Percentiles rank a stretch among this genome's conserved stretches.
phyloP scores from a whole-genome alignment of 495 filamentous ascomycete genomes.

The Aspergillus sclerotioniger region DNA sequence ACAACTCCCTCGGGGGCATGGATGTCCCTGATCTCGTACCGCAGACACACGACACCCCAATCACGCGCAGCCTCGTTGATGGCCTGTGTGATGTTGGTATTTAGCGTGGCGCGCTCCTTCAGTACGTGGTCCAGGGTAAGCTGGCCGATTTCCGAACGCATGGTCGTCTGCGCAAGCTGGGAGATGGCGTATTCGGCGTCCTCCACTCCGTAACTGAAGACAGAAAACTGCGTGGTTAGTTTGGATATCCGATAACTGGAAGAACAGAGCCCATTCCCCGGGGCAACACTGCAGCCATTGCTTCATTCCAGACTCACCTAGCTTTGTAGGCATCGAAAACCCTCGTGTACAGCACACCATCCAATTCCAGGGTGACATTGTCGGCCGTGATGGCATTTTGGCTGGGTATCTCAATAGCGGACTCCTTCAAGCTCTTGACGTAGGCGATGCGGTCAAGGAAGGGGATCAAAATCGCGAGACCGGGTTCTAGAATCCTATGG shows the following conservation, averaged over 20 bases:
- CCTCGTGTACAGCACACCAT: conserved; percentile 91
- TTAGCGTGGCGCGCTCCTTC: conserved; percentile 91
- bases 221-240: conserved; percentile 11
- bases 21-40: conserved; percentile 98
- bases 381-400: conserved; percentile 98
- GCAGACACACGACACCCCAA: conserved; percentile 93
- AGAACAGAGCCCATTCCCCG: conserved; percentile 16
- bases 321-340: conserved; percentile 98
- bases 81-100: conserved; percentile 94
- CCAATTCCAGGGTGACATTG: conserved; percentile 94
- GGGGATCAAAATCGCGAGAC: conserved; percentile 83
- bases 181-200: conserved; percentile 99
- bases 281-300: neutral
- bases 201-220: conserved; percentile 86
- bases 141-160: conserved; percentile 97
- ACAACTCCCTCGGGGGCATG: conserved; percentile 92
- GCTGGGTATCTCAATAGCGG: conserved; percentile 90
- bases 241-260: neutral
- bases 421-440: conserved; percentile 95
- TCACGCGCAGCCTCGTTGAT: conserved; percentile 97
- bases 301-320: conserved; percentile 50
- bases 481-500: conserved; percentile 85
- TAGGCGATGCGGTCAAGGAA: conserved; percentile 96
- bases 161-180: conserved; percentile 96
- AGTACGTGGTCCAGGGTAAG: conserved; percentile 95